Conservation (phyloP, 306 rosid genomes). For the Herpetospermum pedunculosum region DNA sequence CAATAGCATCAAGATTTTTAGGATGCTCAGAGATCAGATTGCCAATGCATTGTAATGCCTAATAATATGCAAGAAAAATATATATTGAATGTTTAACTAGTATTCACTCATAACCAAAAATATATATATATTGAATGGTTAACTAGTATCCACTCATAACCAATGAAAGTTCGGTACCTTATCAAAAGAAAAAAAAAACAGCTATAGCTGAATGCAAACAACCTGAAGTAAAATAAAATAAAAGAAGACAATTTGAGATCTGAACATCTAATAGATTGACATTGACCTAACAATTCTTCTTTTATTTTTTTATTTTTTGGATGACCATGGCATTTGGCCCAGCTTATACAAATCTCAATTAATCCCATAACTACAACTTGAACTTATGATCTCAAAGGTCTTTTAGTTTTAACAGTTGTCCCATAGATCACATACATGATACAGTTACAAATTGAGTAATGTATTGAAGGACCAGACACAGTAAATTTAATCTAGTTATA, state of each 20-base stretch:
- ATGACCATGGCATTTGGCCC: not conserved
- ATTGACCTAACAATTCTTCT: not conserved
- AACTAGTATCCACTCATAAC: not conserved
- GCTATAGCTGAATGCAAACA: not conserved
- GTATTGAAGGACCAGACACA: not conserved
- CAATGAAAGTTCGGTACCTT: no score
- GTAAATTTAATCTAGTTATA: not conserved
- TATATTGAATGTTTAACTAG: not conserved
- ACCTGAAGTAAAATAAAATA: not conserved
- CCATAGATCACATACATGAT: no score
- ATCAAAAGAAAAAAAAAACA: no score
- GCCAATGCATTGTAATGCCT: conserved; percentile 80
- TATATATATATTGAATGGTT: not conserved
- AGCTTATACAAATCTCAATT: not conserved
- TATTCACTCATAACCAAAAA: not conserved
- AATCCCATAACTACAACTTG: not conserved
- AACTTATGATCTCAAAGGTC: not conserved
- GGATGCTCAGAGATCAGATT: conserved; percentile 71
- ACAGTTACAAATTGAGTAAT: no score
- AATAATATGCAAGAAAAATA: conserved; percentile 13
- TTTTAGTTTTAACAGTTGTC: not conserved
- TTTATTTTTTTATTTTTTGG: not conserved
- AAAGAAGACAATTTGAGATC: not conserved
- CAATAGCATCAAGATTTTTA: conserved; percentile 59
- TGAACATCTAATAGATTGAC: not conserved